These are phyloP conservation scores for Colletotrichum sp. DNA, from an alignment of 2,329 filamentous ascomycete genomes.

Conservation along the genomic window DNA sequence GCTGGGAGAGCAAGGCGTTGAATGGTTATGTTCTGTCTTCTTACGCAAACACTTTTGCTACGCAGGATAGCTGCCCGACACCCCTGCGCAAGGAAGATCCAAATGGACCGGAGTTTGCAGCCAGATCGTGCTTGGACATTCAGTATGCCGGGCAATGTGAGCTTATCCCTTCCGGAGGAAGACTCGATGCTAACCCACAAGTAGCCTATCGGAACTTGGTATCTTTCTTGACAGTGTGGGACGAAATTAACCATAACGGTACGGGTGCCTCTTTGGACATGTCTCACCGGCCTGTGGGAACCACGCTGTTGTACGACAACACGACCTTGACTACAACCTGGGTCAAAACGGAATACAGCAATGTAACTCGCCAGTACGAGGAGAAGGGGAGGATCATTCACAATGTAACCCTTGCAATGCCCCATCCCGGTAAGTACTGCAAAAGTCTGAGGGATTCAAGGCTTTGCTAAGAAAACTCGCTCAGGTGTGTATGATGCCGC, in stretches of 20 bases:
- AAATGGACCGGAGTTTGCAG: constrained; percentile 28
- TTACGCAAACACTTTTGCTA: constrained; percentile 68
- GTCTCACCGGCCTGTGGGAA: constrained; percentile 59
- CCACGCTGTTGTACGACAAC: constrained; percentile 72
- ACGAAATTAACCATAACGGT: constrained; percentile 45
- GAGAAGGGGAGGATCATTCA: constrained; percentile 66
- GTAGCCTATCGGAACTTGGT: constrained; percentile 71
- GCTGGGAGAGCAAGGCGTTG: constrained; percentile 53
- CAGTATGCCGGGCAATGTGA: constrained; percentile 69
- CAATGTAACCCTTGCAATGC: constrained; percentile 79
- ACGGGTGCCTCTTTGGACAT: constrained; percentile 46
- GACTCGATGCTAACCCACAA: constrained; percentile 1
- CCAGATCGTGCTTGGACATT: constrained; percentile 69
- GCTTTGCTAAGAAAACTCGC: background rate
- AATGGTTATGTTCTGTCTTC: constrained; percentile 61
- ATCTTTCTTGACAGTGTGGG: constrained; percentile 64
- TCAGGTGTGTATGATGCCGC: constrained; percentile 67
- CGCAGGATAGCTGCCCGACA: constrained; percentile 62
- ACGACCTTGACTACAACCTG: constrained; percentile 73
- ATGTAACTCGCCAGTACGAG: constrained; percentile 56
- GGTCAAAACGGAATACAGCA: constrained; percentile 61
- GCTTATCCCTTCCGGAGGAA: constrained; percentile 1
- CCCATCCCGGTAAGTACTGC: constrained; percentile 58
- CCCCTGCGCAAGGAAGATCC: constrained; percentile 58
- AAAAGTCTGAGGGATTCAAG: background rate